phyloP scores from a whole-genome alignment of 2,329 filamentous ascomycete genomes.

The Ophiostoma populinum region DNA sequence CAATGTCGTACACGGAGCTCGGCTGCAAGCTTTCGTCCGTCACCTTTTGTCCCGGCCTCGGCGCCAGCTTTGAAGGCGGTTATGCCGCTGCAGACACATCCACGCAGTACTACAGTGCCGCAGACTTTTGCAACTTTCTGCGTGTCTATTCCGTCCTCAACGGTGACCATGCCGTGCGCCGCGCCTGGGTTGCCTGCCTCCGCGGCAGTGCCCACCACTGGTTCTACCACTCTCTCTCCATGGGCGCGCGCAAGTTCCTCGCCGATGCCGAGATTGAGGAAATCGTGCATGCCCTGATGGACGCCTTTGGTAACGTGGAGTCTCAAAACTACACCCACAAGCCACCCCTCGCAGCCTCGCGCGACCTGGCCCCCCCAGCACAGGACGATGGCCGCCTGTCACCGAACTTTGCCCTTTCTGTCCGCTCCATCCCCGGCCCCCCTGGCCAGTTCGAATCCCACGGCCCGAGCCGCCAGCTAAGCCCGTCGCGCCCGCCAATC shows the following conservation, averaged over 20 bases:
- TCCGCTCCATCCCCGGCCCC: too few species aligned
- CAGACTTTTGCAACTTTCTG: slow-evolving; percentile 13
- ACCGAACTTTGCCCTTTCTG: too few species aligned
- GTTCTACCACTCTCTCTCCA: not conserved
- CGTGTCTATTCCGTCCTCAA: slow-evolving; percentile 43
- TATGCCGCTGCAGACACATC: not conserved
- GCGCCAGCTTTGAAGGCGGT: not conserved
- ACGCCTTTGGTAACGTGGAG: slow-evolving; percentile 37
- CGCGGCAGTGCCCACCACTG: not conserved
- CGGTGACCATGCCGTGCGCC: not conserved
- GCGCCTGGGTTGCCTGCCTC: not conserved
- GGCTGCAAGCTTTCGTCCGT: too few species aligned
- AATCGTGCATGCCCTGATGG: not conserved
- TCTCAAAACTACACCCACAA: too few species aligned
- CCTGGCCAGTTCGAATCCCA: too few species aligned
- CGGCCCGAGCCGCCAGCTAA: too few species aligned
- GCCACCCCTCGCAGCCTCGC: too few species aligned
- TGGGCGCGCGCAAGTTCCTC: not conserved
- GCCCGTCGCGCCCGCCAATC: too few species aligned
- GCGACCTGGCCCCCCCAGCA: not conserved
- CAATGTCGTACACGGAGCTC: too few species aligned
- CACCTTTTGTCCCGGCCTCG: too few species aligned
- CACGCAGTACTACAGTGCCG: slow-evolving; percentile 16
- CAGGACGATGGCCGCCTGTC: too few species aligned
- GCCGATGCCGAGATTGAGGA: not conserved